A percentile compares a stretch with the other conserved stretches of the same genome.
These are phyloP conservation scores for Exophiala lecanii-corni DNA, from an alignment of 2,329 filamentous ascomycete species.

Conservation along the genomic window DNA sequence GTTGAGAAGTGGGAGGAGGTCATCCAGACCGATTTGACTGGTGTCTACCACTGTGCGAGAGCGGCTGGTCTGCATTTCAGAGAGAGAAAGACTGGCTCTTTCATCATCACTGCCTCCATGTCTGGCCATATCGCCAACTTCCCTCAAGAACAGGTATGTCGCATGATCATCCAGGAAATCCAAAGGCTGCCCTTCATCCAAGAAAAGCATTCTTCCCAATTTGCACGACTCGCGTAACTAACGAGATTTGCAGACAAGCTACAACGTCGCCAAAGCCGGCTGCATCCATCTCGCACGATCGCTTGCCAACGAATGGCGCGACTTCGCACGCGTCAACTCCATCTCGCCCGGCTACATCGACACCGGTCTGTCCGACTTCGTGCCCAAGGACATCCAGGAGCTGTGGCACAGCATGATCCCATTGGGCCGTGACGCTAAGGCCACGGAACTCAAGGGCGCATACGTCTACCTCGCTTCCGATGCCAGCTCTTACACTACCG, in stretches of 20 bases:
- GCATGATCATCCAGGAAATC: conserved; percentile 22
- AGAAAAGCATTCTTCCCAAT: conserved; percentile 9
- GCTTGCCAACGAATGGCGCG: conserved; percentile 65
- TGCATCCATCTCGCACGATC: conserved; percentile 61
- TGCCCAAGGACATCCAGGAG: conserved; percentile 51
- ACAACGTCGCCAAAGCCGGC: conserved; percentile 63
- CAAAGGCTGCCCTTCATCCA: conserved; percentile 18
- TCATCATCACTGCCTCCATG: conserved; percentile 65
- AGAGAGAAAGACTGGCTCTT: conserved; percentile 58
- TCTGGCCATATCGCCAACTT: conserved; percentile 52
- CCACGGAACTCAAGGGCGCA: conserved; percentile 61
- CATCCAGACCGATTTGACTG: conserved; percentile 81
- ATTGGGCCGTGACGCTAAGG: conserved; percentile 57
- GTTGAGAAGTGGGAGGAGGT: conserved; percentile 71
- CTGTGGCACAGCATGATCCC: conserved; percentile 59
- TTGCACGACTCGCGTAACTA: no score
- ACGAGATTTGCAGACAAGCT: conserved; percentile 49
- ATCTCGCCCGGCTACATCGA: conserved; percentile 67
- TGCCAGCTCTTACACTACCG: conserved; percentile 48
- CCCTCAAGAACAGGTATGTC: conserved; percentile 55
- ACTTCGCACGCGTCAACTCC: conserved; percentile 64
- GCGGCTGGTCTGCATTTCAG: conserved; percentile 78
- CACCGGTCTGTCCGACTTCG: conserved; percentile 63
- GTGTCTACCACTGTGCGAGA: conserved; percentile 78
- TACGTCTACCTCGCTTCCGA: conserved; percentile 48